Evolutionary conservation across 192 early-diverging fungal species (phyloP), one percentile per base, ranked within the genome.

Genomic region (Rhizophagus sp.): DNA sequence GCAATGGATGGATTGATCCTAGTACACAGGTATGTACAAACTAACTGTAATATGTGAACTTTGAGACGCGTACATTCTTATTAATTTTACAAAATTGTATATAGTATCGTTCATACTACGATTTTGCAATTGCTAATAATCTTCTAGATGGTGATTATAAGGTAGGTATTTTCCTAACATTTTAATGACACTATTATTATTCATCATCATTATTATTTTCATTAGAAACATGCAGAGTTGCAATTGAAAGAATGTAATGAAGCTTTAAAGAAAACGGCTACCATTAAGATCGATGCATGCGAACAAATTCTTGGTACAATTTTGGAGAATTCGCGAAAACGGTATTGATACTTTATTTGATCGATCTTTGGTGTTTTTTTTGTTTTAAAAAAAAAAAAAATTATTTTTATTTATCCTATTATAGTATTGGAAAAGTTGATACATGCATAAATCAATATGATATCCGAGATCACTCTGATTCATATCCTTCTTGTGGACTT

Each of bases 1-100:
- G 90, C 17, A 92, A 92, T 79, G 91, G 91, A n/a, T 92, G 91
- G 91, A 90, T 90, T 17, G 90, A 88, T 25, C 88, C 90, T 11
- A 17, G 70, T 22, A 81, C 85, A 78, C 90, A 91, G 83, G 90
- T 91, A 62, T 10, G 25, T 30, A 36, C 2, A 41, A 34, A 62
- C 44, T 47, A 25, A 73, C 33, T 50, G 9, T 13, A 22, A 63
- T 30, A 30, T 30, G 30, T 30, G 30, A 30, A 30, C 0, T 30
- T 30, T 30, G 30, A 30, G 30, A 30, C 30, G 30, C 30, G 39
- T n/a, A 30, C 1, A 7, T 25, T 62, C 1, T 41, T 39, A 30
- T 41, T 39, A 41, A 27, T 6, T 12, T 57, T 22, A 12, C 1
- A 47, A 36, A 50, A 33, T 25, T 52, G 19, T 52, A 62, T 41